Conservation (phyloP, 148 eudicot genomes). For the Nyssa sinensis region DNA sequence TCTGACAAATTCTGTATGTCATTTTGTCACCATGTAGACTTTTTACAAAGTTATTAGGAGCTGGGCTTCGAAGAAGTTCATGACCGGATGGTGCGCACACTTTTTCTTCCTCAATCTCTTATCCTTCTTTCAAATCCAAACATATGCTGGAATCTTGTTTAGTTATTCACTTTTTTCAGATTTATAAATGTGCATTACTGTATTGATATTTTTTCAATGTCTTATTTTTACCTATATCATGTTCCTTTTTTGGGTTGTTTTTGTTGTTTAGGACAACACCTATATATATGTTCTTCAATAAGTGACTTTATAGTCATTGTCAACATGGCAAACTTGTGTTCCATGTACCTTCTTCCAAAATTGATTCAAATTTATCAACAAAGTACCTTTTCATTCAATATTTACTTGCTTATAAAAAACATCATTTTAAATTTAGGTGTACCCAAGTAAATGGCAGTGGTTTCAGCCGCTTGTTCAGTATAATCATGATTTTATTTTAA, state of each 20-base stretch:
- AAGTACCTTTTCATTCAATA: too few relatives aligned
- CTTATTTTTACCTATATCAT: too few relatives aligned
- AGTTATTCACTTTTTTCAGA: not conserved
- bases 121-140: not conserved
- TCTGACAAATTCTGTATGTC: conserved; percentile 7
- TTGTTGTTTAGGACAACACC: not conserved
- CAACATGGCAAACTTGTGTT: too few relatives aligned
- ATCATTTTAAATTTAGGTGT: too few relatives aligned
- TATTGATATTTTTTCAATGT: not conserved
- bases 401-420: too few relatives aligned
- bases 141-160: not conserved
- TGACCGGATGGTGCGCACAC: conserved; percentile 88
- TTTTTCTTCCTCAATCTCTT: not conserved
- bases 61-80: conserved; percentile 95
- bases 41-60: conserved; percentile 86
- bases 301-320: too few relatives aligned
- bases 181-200: not conserved
- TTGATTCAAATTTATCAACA: too few relatives aligned
- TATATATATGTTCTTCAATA: not conserved
- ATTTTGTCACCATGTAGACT: conserved; percentile 45
- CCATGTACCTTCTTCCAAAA: too few relatives aligned
- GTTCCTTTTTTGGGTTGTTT: not conserved
- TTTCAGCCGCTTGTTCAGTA: too few relatives aligned
- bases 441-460: too few relatives aligned
- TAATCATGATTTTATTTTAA: too few relatives aligned